Evolutionary conservation across 177 flowering plant genomes (phyloP).

Genomic region (Vitis hybrid): DNA sequence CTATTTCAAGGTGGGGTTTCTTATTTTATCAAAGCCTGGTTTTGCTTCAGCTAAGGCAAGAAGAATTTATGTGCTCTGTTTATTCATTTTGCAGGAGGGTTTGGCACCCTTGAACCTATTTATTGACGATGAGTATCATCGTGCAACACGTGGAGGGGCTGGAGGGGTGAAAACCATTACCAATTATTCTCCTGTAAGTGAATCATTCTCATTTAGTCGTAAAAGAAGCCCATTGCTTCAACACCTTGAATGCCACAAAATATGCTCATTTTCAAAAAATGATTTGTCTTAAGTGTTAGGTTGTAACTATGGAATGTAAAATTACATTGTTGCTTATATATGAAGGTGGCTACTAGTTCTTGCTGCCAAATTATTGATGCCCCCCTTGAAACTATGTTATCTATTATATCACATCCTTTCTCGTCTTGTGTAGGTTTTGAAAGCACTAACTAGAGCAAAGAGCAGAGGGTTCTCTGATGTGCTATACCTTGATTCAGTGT

Average conservation of each 20-base stretch:
- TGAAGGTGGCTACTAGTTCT: too few relatives aligned
- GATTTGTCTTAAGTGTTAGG: too few relatives aligned
- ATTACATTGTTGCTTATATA: background rate
- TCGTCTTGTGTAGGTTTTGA: constrained; percentile 51
- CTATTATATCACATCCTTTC: background rate
- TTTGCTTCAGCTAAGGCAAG: background rate
- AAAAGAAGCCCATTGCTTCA: too few relatives aligned
- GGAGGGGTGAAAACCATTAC: constrained; percentile 80
- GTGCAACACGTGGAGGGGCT: constrained; percentile 78
- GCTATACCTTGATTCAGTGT: constrained; percentile 68
- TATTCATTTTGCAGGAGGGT: constrained; percentile 54
- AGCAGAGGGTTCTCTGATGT: constrained; percentile 84
- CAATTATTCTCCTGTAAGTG: constrained; percentile 85
- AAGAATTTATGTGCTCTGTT: background rate
- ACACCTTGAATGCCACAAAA: too few relatives aligned
- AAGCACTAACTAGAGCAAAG: constrained; percentile 58
- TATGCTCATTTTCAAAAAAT: too few relatives aligned
- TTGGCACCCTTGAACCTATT: constrained; percentile 59
- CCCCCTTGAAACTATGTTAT: background rate
- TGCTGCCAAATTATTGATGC: too few relatives aligned
- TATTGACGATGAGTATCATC: constrained; percentile 65
- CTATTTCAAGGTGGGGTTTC: constrained; percentile 75
- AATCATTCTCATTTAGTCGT: background rate
- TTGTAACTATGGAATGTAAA: too few relatives aligned
- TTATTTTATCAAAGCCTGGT: background rate